These are phyloP conservation scores for Candida albicans DNA, from an alignment of 1,139 yeast genomes.

Conservation along the genomic window DNA sequence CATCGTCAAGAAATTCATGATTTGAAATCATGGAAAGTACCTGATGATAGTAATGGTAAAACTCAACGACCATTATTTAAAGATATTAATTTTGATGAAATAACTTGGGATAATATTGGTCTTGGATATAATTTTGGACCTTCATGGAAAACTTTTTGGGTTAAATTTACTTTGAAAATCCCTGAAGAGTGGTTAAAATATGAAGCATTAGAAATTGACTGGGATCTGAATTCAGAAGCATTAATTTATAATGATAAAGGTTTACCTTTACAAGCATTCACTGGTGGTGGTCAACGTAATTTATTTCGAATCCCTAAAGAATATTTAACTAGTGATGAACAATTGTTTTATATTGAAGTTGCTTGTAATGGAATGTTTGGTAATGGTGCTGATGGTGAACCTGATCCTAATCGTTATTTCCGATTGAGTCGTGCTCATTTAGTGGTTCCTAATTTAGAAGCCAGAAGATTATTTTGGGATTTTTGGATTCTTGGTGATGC, in stretches of 20 bases:
- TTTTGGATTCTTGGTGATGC: conserved; percentile 90
- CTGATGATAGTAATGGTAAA: conserved; percentile 51
- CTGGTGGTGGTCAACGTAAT: conserved; percentile 75
- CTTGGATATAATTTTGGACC: conserved; percentile 89
- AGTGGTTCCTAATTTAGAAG: conserved; percentile 77
- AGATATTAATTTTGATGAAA: conserved; percentile 47
- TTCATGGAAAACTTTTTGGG: conserved; percentile 97
- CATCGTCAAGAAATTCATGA: conserved; percentile 50
- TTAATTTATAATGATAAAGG: conserved; percentile 70
- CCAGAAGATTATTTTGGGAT: conserved; percentile 75
- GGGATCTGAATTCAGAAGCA: conserved; percentile 90
- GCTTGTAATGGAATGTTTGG: conserved; percentile 97
- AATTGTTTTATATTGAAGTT: conserved; percentile 74
- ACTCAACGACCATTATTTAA: conserved; percentile 74
- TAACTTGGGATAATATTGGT: conserved; percentile 58
- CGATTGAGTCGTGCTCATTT: conserved; percentile 68
- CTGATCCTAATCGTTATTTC: conserved; percentile 69
- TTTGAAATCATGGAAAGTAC: conserved; percentile 63
- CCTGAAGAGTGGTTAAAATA: conserved; percentile 59
- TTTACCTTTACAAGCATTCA: conserved; percentile 75
- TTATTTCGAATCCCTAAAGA: conserved; percentile 67
- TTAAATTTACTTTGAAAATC: conserved; percentile 60
- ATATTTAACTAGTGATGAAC: conserved; percentile 41
- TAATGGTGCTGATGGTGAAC: conserved; percentile 60
- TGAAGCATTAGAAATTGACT: conserved; percentile 64